Evolutionary conservation across 441 rosid genomes (phyloP).

Genomic region (California macrophylla): DNA sequence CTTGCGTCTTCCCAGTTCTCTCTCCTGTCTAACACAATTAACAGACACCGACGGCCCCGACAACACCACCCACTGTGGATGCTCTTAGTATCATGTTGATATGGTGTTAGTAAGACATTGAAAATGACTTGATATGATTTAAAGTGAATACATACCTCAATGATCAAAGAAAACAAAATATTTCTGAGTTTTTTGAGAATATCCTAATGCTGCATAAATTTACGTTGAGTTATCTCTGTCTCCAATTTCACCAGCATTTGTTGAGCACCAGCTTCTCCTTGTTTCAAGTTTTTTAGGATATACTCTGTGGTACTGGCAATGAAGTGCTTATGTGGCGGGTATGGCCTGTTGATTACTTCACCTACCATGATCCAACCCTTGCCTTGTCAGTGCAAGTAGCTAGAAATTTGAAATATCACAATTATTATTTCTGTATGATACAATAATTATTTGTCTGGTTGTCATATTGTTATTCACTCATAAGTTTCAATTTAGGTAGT

Average conservation of each 20-base stretch:
- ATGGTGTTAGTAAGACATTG: background rate
- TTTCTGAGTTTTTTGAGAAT: background rate
- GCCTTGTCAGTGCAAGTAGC: background rate
- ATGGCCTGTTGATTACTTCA: background rate
- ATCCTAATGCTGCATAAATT: background rate
- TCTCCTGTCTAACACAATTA: no score
- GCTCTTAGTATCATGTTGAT: background rate
- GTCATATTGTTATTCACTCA: conserved; percentile 5
- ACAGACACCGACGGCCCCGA: no score
- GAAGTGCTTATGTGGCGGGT: background rate
- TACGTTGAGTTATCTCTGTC: background rate
- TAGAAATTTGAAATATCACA: background rate
- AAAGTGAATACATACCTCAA: background rate
- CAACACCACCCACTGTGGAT: no score
- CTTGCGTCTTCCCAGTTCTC: no score
- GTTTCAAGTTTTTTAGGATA: background rate
- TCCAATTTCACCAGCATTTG: background rate
- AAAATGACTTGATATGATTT: background rate
- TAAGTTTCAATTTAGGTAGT: conserved; percentile 8
- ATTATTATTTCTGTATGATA: background rate
- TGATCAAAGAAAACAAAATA: background rate
- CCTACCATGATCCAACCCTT: background rate
- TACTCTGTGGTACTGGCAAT: background rate
- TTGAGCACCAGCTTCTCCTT: background rate
- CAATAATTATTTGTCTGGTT: background rate